Evolutionary conservation across 106 monocot species (phyloP), one percentile per base, ranked within the genome.

Genomic region (Allium cepa): DNA sequence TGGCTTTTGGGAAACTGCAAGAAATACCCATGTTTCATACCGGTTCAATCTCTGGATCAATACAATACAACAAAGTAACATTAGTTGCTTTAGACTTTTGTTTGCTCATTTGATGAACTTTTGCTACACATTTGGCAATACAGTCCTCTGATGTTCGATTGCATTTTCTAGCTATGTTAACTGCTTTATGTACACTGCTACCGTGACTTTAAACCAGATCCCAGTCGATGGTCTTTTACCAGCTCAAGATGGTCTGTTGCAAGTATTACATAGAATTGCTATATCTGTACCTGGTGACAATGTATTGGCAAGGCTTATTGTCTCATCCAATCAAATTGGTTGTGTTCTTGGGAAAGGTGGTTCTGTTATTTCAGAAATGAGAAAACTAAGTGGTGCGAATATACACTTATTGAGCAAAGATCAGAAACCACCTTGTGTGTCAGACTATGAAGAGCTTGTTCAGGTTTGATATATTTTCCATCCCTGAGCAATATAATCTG

Each of bases 261-360:
- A 82, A 58, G 85, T 99, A 47, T 84, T 84, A 47, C 81, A 79
- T 8, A 89, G 84, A 62, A 80, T 92, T 64, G 73, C 75, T 26
- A 75, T 78, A 52, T 71, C 78, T 50, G 16, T 59, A 9, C 76
- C 80, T 75, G 89, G 88, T 71, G 67, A 66, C 59, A 72, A 70
- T 53, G 67, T 78, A 11, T 68, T 72, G 28, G 48, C 81, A 22
- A 86, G 80, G 62, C 28, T 99, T 64, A 57, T 99, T 56, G 81
- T 92, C 51, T 67, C 87, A 47, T 68, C 89, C 52, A 75, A 72
- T 75, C 97, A 99, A 75, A 84, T 73, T 55, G 97, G 97, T 18
- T 99, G 97, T 62, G 71, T 99, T 70, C 81, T 99, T 49, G 97
- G 97, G 22, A 99, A 88, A 78, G 89, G 92, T 58, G 97, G 97